phyloP scores from a whole-genome alignment of 2,329 filamentous ascomycete genomes.

The Cryphonectria parasitica region DNA sequence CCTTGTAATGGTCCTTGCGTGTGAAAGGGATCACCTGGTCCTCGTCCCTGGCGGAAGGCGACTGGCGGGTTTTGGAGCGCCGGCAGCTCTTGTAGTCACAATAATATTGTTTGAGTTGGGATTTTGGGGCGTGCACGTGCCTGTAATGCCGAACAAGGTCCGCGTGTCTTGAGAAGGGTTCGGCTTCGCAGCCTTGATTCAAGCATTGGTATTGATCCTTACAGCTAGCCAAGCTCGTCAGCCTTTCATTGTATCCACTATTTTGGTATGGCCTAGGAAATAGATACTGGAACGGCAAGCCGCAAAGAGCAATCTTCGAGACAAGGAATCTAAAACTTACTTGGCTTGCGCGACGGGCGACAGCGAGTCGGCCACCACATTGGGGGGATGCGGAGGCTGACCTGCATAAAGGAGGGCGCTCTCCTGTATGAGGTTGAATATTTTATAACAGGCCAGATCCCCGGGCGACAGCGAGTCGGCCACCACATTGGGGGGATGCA shows the following conservation, averaged over 20 bases:
- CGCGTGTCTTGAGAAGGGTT: constrained; percentile 55
- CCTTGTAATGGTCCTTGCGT: constrained; percentile 60
- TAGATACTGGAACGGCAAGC: background rate
- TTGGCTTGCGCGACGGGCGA: constrained; percentile 1
- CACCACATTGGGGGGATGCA: no score
- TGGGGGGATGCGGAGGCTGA: constrained; percentile 6
- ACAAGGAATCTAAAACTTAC: background rate
- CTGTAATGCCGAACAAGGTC: constrained; percentile 59
- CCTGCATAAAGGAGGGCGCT: constrained; percentile 1
- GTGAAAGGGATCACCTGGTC: constrained; percentile 49
- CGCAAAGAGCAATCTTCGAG: background rate
- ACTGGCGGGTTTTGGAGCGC: constrained; percentile 38
- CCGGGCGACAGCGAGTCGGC: no score
- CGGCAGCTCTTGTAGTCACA: constrained; percentile 58
- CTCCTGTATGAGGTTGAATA: background rate
- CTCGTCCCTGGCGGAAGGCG: background rate
- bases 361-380: background rate
- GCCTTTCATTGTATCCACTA: background rate
- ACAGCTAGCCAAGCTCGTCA: constrained; percentile 4
- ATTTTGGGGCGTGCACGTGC: constrained; percentile 50
- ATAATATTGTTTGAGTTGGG: constrained; percentile 46
- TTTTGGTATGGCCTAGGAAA: background rate
- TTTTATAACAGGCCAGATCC: no score
- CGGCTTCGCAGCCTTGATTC: constrained; percentile 46
- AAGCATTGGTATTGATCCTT: constrained; percentile 41